Evolutionary conservation across 2,329 filamentous ascomycete species (phyloP).

Genomic region (Cercospora citrullina): DNA sequence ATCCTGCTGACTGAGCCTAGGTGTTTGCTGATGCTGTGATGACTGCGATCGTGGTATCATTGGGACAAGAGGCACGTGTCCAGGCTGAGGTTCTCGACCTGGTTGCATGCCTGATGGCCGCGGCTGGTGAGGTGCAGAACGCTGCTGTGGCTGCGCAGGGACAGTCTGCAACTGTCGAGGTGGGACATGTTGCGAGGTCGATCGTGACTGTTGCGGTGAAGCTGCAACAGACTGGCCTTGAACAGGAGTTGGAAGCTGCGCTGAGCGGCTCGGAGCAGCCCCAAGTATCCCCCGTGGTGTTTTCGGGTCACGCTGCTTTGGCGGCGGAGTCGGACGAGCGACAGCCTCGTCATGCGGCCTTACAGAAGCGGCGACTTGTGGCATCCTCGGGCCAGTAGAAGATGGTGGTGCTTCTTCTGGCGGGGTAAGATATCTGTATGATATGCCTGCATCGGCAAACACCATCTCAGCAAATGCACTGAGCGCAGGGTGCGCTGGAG

Average conservation of each 20-base stretch:
- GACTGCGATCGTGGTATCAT: neutral
- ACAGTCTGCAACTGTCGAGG: neutral
- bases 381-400: neutral
- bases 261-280: neutral
- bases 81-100: conserved; percentile 1
- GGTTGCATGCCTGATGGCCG: neutral
- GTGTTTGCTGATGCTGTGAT: conserved; percentile 13
- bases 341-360: neutral
- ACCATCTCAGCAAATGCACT: conserved; percentile 58
- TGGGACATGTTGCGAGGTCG: neutral
- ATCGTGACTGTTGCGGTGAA: neutral
- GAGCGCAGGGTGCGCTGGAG: conserved; percentile 38
- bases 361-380: neutral
- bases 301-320: neutral
- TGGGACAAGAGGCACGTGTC: conserved; percentile 9
- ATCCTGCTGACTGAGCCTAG: conserved; percentile 16
- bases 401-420: conserved; percentile 22
- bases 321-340: neutral
- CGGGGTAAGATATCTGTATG: conserved; percentile 39
- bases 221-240: neutral
- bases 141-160: neutral
- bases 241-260: neutral
- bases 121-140: neutral
- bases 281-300: neutral
- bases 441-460: conserved; percentile 44